These are phyloP conservation scores for Solanum dulcamara DNA, from an alignment of 257 asterid species.

Conservation along the genomic window DNA sequence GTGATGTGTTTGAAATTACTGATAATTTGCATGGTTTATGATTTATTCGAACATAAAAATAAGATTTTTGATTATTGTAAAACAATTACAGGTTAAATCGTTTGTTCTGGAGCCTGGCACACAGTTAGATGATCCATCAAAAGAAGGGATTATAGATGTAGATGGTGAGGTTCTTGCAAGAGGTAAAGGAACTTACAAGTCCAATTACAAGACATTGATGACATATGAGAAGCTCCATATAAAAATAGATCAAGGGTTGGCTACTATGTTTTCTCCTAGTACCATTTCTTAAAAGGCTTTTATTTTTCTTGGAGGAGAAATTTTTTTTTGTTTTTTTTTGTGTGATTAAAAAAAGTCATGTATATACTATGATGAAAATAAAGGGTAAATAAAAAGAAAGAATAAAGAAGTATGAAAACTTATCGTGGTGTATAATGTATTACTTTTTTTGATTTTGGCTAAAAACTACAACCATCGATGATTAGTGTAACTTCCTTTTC, in stretches of 20 bases:
- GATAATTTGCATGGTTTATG: not conserved
- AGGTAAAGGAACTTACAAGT: slow-evolving; percentile 64
- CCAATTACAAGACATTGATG: slow-evolving; percentile 56
- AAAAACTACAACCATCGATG: too few relatives aligned
- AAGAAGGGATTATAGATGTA: slow-evolving; percentile 30
- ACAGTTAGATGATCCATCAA: slow-evolving; percentile 24
- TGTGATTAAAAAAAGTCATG: not conserved
- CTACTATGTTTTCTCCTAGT: slow-evolving; percentile 66
- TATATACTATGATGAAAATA: not conserved
- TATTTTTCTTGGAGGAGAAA: not conserved
- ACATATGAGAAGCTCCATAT: slow-evolving; percentile 54
- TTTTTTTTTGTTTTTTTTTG: not conserved
- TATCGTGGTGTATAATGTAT: too few relatives aligned
- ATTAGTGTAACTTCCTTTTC: too few relatives aligned
- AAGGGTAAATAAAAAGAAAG: not conserved
- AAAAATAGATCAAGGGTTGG: slow-evolving; percentile 79
- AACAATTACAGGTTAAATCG: slow-evolving; percentile 56
- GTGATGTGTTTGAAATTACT: not conserved
- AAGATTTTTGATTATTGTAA: not conserved
- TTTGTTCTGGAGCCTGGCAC: slow-evolving; percentile 76
- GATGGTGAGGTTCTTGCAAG: slow-evolving; percentile 65
- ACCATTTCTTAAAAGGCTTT: not conserved
- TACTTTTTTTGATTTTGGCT: too few relatives aligned
- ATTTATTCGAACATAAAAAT: not conserved
- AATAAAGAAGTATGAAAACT: not conserved